Percentiles rank a stretch among this genome's conserved stretches.
phyloP scores from a whole-genome alignment of 1,284 basidiomycete species.

The Cryptococcus maquisensis region DNA sequence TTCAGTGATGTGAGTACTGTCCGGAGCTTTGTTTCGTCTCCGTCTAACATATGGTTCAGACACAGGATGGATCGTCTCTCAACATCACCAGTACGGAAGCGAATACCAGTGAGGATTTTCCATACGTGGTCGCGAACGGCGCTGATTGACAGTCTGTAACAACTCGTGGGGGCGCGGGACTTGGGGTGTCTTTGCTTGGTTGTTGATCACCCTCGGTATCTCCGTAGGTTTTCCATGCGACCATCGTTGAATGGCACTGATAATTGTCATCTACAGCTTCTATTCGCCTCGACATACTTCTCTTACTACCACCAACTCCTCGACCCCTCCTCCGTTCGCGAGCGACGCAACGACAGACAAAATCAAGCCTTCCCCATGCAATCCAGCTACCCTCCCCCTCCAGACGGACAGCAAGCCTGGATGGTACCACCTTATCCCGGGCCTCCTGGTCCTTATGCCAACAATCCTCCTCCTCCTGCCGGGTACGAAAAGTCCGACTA shows the following conservation, averaged over 20 bases:
- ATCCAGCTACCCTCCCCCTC: conserved; percentile 16
- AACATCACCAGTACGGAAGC: conserved; percentile 8
- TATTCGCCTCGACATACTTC: conserved; percentile 62
- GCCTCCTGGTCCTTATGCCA: conserved; percentile 19
- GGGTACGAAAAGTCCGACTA: conserved; percentile 35
- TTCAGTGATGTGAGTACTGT: conserved; percentile 25
- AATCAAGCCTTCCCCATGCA: conserved; percentile 27
- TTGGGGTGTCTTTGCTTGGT: conserved; percentile 59
- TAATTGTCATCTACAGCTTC: conserved; percentile 45
- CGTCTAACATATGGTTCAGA: neutral
- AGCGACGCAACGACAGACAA: conserved; percentile 19
- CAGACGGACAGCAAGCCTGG: conserved; percentile 28
- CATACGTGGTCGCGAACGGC: neutral
- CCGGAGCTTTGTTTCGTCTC: neutral
- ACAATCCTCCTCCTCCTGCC: conserved; percentile 8
- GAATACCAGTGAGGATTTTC: conserved; percentile 38
- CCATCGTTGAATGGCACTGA: conserved; percentile 31
- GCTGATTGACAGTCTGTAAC: conserved; percentile 52
- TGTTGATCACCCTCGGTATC: conserved; percentile 54
- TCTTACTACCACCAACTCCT: conserved; percentile 66
- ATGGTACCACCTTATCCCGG: conserved; percentile 46
- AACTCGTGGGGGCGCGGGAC: conserved; percentile 58
- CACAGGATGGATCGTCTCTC: neutral
- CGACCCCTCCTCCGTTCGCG: conserved; percentile 56
- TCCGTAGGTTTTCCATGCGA: conserved; percentile 34